Evolutionary conservation across 495 filamentous ascomycete genomes (phyloP).

Genomic region (Tuber brumale): DNA sequence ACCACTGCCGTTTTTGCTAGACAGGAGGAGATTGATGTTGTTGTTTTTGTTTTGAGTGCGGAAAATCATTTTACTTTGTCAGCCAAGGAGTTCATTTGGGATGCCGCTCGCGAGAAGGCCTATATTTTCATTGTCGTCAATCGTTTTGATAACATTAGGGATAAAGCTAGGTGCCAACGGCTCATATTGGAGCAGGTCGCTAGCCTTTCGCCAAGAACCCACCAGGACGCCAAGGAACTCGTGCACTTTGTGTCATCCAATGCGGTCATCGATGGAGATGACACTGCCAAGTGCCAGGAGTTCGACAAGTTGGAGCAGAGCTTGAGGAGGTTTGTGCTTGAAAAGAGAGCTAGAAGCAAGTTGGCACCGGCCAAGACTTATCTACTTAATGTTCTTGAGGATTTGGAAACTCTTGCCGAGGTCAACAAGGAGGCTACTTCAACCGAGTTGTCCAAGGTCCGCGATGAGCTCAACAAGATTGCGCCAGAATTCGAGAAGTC

Average conservation of each 20-base stretch:
- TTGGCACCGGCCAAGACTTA: slow-evolving; percentile 94
- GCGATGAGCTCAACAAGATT: slow-evolving; percentile 68
- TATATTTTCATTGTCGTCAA: slow-evolving; percentile 99
- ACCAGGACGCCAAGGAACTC: slow-evolving; percentile 84
- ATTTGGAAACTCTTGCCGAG: slow-evolving; percentile 70
- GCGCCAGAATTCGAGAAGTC: slow-evolving; percentile 79
- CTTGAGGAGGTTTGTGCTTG: slow-evolving; percentile 85
- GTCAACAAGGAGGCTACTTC: slow-evolving; percentile 85
- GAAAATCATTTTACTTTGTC: slow-evolving; percentile 96
- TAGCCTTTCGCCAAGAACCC: slow-evolving; percentile 77
- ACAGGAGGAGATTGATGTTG: slow-evolving; percentile 97
- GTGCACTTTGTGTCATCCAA: slow-evolving; percentile 98
- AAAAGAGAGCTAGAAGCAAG: slow-evolving; percentile 91
- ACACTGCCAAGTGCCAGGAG: slow-evolving; percentile 76
- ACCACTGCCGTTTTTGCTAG: slow-evolving; percentile 94
- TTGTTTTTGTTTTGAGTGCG: slow-evolving; percentile 95
- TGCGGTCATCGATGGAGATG: slow-evolving; percentile 86
- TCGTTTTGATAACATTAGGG: slow-evolving; percentile 86
- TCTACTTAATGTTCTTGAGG: slow-evolving; percentile 83
- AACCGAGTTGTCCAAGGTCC: slow-evolving; percentile 77
- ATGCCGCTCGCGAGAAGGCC: slow-evolving; percentile 90
- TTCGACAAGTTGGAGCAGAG: slow-evolving; percentile 85
- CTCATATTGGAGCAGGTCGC: slow-evolving; percentile 86
- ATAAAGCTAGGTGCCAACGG: slow-evolving; percentile 79
- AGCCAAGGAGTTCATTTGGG: slow-evolving; percentile 92